phyloP scores from a whole-genome alignment of 495 filamentous ascomycete genomes.

The Trichoderma orchidacearum region DNA sequence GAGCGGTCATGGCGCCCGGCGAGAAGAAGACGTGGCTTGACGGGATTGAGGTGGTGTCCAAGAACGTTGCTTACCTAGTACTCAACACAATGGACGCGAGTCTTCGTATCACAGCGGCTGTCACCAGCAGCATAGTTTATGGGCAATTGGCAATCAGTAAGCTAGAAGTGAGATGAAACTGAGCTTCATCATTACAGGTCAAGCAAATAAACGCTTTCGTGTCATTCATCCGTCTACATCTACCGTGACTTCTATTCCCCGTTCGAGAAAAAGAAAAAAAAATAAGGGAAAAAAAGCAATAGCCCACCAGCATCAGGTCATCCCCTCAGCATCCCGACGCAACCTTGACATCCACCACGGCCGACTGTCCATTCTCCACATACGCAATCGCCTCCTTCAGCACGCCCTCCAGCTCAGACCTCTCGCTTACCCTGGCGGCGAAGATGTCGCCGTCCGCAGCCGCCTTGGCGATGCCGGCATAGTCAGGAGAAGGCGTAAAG shows the following conservation, averaged over 20 bases:
- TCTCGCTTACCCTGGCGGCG: conserved; percentile 46
- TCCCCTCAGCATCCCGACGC: conserved; percentile 18
- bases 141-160: too few species aligned
- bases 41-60: background rate
- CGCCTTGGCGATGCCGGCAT: conserved; percentile 81
- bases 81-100: too few species aligned
- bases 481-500: conserved; percentile 77
- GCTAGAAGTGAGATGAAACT: too few species aligned
- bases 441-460: conserved; percentile 66
- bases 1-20: background rate
- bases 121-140: too few species aligned
- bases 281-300: too few species aligned
- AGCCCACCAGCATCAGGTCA: background rate
- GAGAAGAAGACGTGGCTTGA: background rate
- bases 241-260: too few species aligned
- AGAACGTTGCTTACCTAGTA: background rate
- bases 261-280: too few species aligned
- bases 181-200: too few species aligned
- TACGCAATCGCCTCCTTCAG: conserved; percentile 53
- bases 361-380: conserved; percentile 51
- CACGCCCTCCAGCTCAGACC: conserved; percentile 43
- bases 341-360: conserved; percentile 48
- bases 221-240: too few species aligned
- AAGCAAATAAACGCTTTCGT: too few species aligned
- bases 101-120: too few species aligned